phyloP scores from a whole-genome alignment of 2,329 filamentous ascomycete species.

The Salinomyces thailandicus region DNA sequence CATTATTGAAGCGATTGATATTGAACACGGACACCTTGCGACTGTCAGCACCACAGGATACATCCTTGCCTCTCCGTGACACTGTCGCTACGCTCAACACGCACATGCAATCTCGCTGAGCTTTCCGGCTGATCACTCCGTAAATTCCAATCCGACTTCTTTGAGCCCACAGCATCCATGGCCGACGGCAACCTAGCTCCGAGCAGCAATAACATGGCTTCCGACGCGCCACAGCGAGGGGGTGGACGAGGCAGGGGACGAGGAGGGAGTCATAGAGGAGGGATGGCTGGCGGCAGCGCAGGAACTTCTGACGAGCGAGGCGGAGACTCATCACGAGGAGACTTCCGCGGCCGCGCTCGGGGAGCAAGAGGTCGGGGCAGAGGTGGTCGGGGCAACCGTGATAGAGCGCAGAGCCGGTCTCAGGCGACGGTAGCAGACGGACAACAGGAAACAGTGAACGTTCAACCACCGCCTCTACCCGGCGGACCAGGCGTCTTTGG shows the following conservation, averaged over 20 bases:
- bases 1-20: too few relatives aligned
- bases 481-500: constrained; percentile 32
- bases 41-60: too few relatives aligned
- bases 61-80: too few relatives aligned
- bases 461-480: constrained; percentile 29
- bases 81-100: too few relatives aligned
- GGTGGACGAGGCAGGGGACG: constrained; percentile 1
- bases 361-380: constrained; percentile 15
- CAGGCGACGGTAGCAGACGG: constrained; percentile 3
- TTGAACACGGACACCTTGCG: too few relatives aligned
- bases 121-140: too few relatives aligned
- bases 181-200: too few relatives aligned
- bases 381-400: constrained; percentile 9
- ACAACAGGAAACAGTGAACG: constrained; percentile 12
- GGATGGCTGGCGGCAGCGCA: neutral
- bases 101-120: too few relatives aligned
- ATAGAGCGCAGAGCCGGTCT: constrained; percentile 5
- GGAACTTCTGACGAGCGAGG: constrained; percentile 4
- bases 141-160: too few relatives aligned
- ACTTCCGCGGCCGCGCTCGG: constrained; percentile 6
- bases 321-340: constrained; percentile 1
- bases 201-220: too few relatives aligned
- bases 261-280: constrained; percentile 1
- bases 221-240: neutral
- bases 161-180: too few relatives aligned